Base-by-base conservation (phyloP, 2,329 filamentous ascomycete species). In the Colletotrichum sp. region DNA sequence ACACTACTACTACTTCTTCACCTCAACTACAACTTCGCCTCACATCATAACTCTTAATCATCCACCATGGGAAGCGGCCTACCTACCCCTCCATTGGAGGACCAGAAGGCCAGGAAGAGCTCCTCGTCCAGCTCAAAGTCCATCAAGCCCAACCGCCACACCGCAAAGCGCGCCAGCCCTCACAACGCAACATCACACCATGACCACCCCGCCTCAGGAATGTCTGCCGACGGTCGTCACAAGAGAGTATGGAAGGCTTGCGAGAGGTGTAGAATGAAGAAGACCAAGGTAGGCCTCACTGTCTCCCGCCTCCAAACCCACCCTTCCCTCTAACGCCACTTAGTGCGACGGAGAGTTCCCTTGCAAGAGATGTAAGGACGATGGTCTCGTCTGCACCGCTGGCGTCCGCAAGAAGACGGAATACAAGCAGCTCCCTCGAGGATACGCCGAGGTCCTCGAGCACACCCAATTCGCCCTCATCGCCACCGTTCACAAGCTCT, bases 181-280 rank as follows among this genome's bases (percentile, higher is more conserved):
- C 85, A 86, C 44, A 83, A 78, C 61, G 81, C 82, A 44, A 81
- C 84, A 57, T 80, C 81, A 74, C 84, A 85, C 75, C 85, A 86
- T 69, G 84, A 86, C 68, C 82, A 85, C 74, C 73, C 82, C 59
- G 76, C 81, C 57, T 81, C 83, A 72, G 84, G 84, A 55, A 85
- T 88, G 78, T 78, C 82, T 68, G 64, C 73, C 28, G 91, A 92
- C 78, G 88, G 88, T 64, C 87, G 91, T 77, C 90, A 93, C 80
- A 93, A 93, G 85, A 86, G 91, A 78, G 91, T 93, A 71, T 93
- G 91, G 91, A 93, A 93, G 82, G 91, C 91, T 22, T 93, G 91
- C 78, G 91, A 93, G 83, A 86, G 91, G 78, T 93, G 91, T 86
- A 86, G 91, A 78, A 93, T 93, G 90, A 93, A 93, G 87, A 93